Evolutionary conservation across 1,139 yeast species (phyloP), one percentile per base, ranked within the genome.

Genomic region (Zygoascus sp.): DNA sequence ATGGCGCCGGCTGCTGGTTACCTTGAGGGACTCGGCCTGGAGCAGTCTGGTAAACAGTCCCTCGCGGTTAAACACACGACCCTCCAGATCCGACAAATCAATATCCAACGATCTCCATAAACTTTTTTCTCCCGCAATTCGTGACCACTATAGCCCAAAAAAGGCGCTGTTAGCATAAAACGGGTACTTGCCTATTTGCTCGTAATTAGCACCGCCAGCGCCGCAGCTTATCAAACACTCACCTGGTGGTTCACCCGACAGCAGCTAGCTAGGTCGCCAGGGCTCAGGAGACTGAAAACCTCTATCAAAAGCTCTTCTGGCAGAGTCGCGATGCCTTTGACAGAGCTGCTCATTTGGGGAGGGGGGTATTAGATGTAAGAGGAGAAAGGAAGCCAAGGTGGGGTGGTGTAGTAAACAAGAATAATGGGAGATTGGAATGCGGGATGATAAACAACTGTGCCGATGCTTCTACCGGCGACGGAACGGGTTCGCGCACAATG

Each of bases 241-340:
- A 48, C 50, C 25, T 35, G 35, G n/a, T 22, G 9, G 42, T 34
- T 37, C 3, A 45, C 48, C n/a, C 22, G 41, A 40, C 46, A 43
- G 41, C 56, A 53, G 16, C 42, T 13, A 20, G 52, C 46, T 34
- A 55, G 42, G 27, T 54, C 58, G 16, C 45, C 47, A 1, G 50
- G 51, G 20, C 46, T 45, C 20, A 55, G 45, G 13, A 42, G 36
- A 7, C 38, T 39, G 40, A 55, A 53, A 8, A 55, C 46, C 28
- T 50, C 47, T 28, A 43, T 44, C 32, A 55, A 38, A 17, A 55
- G 42, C 42, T 55, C 58, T 36, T 46, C 50, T 25, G 58, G 58
- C 5, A 52, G 27, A 17, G 30, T n/a, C 15, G 10, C 42, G 22
- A 45, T 36, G 13, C 19, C 19, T 25, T 25, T n/a, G 9, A 25